These are phyloP conservation scores for Talaromyces sp. DNA, from an alignment of 2,329 filamentous ascomycete species.

Conservation along the genomic window DNA sequence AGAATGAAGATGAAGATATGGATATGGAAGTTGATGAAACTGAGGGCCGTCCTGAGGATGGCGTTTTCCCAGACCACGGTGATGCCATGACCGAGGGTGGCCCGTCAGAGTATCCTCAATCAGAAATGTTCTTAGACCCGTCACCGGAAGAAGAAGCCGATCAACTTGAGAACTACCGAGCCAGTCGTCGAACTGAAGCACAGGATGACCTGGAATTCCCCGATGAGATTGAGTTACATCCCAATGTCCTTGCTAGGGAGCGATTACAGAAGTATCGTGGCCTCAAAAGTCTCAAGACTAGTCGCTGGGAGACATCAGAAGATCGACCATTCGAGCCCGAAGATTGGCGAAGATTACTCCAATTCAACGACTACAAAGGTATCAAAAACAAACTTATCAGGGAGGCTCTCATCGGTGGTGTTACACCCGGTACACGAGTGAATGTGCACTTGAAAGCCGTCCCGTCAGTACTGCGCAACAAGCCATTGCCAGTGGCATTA, in stretches of 20 bases:
- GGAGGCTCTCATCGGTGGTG: constrained; percentile 84
- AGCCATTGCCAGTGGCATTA: constrained; percentile 59
- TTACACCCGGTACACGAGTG: constrained; percentile 76
- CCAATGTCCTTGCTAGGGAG: constrained; percentile 79
- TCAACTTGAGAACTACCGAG: constrained; percentile 75
- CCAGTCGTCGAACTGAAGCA: constrained; percentile 70
- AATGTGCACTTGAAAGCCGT: constrained; percentile 66
- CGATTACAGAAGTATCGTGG: constrained; percentile 81
- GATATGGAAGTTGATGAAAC: constrained; percentile 49
- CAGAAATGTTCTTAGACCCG: constrained; percentile 80
- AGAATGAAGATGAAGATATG: constrained; percentile 57
- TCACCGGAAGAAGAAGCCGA: constrained; percentile 77
- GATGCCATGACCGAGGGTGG: constrained; percentile 66
- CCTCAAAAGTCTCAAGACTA: constrained; percentile 83
- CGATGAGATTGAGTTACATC: constrained; percentile 91
- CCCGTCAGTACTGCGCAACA: constrained; percentile 49
- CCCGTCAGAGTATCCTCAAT: constrained; percentile 86
- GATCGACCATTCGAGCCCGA: constrained; percentile 82
- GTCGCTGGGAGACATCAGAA: constrained; percentile 82
- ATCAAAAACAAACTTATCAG: constrained; percentile 70
- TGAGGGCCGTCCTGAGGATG: constrained; percentile 71
- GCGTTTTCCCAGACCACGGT: constrained; percentile 54
- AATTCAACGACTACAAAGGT: constrained; percentile 83
- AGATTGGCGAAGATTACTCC: constrained; percentile 80
- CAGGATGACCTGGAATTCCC: constrained; percentile 93